Percentiles rank a stretch among this genome's conserved stretches.
These are phyloP conservation scores for Ogataea salicorniae DNA, from an alignment of 805 yeast species.

Conservation along the genomic window DNA sequence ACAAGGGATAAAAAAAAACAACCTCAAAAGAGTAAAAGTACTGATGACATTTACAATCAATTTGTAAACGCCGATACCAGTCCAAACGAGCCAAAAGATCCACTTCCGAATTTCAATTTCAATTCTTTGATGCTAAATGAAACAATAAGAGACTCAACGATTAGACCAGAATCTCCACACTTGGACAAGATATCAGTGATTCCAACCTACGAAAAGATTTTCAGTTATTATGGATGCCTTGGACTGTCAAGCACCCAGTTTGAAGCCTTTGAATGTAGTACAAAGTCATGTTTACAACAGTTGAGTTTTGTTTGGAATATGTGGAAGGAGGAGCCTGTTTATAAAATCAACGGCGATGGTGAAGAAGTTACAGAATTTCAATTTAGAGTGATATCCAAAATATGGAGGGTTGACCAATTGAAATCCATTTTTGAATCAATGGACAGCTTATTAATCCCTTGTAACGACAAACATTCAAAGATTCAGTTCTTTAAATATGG, in stretches of 20 bases:
- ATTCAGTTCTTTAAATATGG: conserved; percentile 19
- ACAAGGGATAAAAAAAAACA: not conserved
- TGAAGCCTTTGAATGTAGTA: conserved; percentile 13
- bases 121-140: conserved; percentile 14
- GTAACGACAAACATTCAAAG: conserved; percentile 1
- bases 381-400: conserved; percentile 14
- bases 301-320: conserved; percentile 18
- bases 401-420: conserved; percentile 18
- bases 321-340: conserved; percentile 15
- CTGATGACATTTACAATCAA: not conserved
- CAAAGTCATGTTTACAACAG: conserved; percentile 5
- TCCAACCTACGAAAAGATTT: conserved; percentile 12
- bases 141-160: conserved; percentile 2
- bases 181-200: conserved; percentile 8
- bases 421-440: conserved; percentile 1
- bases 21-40: not conserved
- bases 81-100: conserved; percentile 10
- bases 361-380: conserved; percentile 4
- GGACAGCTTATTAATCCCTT: not conserved
- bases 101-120: conserved; percentile 16
- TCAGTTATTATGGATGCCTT: conserved; percentile 3
- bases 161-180: conserved; percentile 15
- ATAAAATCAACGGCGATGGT: not conserved
- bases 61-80: not conserved
- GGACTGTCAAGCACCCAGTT: conserved; percentile 18